Conservation (phyloP, 164 flowering plant species). For the Chimonanthus salicifolius region DNA sequence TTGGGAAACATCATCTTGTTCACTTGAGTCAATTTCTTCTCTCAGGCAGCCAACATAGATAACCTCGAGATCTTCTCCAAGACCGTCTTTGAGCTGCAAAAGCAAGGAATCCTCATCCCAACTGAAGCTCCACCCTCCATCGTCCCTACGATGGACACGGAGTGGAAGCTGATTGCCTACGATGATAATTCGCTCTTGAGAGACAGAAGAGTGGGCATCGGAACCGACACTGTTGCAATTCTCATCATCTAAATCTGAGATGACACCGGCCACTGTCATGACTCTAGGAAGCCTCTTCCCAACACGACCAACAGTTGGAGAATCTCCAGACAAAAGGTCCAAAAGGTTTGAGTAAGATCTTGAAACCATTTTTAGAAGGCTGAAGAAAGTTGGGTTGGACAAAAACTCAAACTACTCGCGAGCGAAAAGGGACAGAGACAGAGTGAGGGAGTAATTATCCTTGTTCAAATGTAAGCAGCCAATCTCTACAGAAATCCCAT, state of each 20-base stretch:
- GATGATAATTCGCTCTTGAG: slow-evolving; percentile 77
- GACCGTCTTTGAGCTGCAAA: slow-evolving; percentile 52
- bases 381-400: neutral
- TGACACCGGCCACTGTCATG: slow-evolving; percentile 69
- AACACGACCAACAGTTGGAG: slow-evolving; percentile 50
- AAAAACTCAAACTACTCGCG: neutral
- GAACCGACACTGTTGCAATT: slow-evolving; percentile 55
- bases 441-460: no score
- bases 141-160: slow-evolving; percentile 43
- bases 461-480: neutral
- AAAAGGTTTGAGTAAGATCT: slow-evolving; percentile 86
- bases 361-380: slow-evolving; percentile 57
- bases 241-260: slow-evolving; percentile 82
- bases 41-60: slow-evolving; percentile 50
- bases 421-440: no score
- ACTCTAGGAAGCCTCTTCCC: slow-evolving; percentile 76
- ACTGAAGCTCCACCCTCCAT: slow-evolving; percentile 48
- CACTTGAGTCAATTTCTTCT: slow-evolving; percentile 41
- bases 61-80: slow-evolving; percentile 51
- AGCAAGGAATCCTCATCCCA: slow-evolving; percentile 67
- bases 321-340: slow-evolving; percentile 72
- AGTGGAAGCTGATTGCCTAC: slow-evolving; percentile 95
- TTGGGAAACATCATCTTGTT: slow-evolving; percentile 57
- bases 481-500: slow-evolving; percentile 16
- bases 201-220: slow-evolving; percentile 72